Conservation (phyloP, 768 basidiomycete species). For the Calocybe indica region DNA sequence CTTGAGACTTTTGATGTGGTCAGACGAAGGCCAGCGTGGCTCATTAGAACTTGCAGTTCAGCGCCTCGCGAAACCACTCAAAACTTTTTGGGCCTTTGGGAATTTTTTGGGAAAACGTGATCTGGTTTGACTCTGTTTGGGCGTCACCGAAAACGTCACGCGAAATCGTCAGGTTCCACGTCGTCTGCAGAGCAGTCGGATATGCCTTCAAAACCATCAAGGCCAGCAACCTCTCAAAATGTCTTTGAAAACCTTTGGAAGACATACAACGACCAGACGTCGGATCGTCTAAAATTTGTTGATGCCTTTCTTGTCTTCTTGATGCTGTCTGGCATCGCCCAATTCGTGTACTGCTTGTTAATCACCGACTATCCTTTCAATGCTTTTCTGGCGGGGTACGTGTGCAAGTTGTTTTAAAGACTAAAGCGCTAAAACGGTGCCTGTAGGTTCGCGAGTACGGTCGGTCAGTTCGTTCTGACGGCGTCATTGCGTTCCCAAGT, state of each 20-base stretch:
- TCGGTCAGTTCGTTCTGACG: conserved; percentile 95
- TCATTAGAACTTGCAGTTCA: conserved; percentile 13
- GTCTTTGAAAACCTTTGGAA: conserved; percentile 60
- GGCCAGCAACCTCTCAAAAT: conserved; percentile 22
- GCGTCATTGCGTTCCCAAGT: conserved; percentile 91
- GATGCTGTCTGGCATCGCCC: conserved; percentile 82
- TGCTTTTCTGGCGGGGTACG: conserved; percentile 93
- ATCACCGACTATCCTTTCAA: conserved; percentile 96
- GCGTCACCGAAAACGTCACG: too few relatives aligned
- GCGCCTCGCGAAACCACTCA: conserved; percentile 4
- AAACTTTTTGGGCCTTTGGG: neutral
- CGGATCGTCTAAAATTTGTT: conserved; percentile 86
- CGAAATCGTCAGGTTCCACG: conserved; percentile 19
- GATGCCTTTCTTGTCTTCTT: conserved; percentile 91
- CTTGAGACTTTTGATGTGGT: conserved; percentile 17
- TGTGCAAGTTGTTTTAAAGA: neutral
- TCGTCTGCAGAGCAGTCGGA: conserved; percentile 13
- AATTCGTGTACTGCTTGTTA: conserved; percentile 89
- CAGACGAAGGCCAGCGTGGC: conserved; percentile 21
- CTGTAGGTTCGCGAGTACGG: conserved; percentile 82
- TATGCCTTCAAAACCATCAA: conserved; percentile 31
- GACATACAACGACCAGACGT: conserved; percentile 73
- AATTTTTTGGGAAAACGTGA: conserved; percentile 4
- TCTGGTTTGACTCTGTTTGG: conserved; percentile 3
- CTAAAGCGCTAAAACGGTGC: neutral